These are phyloP conservation scores for Mycena leptocephala DNA, from an alignment of 768 basidiomycete genomes.

Conservation along the genomic window DNA sequence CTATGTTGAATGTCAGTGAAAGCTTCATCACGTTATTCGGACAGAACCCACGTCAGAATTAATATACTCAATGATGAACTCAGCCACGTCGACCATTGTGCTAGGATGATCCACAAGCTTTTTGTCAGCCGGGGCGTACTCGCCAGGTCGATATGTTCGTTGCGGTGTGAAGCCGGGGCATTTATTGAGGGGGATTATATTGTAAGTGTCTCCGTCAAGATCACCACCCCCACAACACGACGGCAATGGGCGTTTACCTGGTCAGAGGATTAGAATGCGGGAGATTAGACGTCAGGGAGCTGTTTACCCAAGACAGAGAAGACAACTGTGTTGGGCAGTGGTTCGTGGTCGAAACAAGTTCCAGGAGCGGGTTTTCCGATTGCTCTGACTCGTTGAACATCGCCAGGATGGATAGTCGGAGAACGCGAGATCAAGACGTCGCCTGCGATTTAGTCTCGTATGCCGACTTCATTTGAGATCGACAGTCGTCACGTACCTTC, in stretches of 20 bases:
- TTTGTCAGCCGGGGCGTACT: conserved; percentile 64
- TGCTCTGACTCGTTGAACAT: conserved; percentile 72
- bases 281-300: not conserved
- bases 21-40: not conserved
- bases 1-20: not conserved
- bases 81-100: conserved; percentile 76
- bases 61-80: conserved; percentile 82
- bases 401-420: conserved; percentile 80
- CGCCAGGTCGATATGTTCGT: conserved; percentile 55
- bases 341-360: conserved; percentile 68
- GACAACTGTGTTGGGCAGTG: conserved; percentile 74
- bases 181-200: conserved; percentile 61
- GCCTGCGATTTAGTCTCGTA: conserved; percentile 73
- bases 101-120: conserved; percentile 64
- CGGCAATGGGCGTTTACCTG: conserved; percentile 73
- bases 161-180: conserved; percentile 53
- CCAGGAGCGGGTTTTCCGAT: conserved; percentile 72
- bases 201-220: conserved; percentile 77
- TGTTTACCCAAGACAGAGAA: conserved; percentile 72
- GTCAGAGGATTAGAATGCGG: not conserved
- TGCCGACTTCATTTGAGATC: too few relatives aligned
- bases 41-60: conserved; percentile 68
- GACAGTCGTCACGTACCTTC: too few relatives aligned
- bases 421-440: conserved; percentile 73
- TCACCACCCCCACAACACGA: conserved; percentile 81